A percentile compares a stretch with the other conserved stretches of the same genome.
Evolutionary conservation across 2,329 filamentous ascomycete genomes (phyloP).

Genomic region (Ceratocystis eucalypticola): DNA sequence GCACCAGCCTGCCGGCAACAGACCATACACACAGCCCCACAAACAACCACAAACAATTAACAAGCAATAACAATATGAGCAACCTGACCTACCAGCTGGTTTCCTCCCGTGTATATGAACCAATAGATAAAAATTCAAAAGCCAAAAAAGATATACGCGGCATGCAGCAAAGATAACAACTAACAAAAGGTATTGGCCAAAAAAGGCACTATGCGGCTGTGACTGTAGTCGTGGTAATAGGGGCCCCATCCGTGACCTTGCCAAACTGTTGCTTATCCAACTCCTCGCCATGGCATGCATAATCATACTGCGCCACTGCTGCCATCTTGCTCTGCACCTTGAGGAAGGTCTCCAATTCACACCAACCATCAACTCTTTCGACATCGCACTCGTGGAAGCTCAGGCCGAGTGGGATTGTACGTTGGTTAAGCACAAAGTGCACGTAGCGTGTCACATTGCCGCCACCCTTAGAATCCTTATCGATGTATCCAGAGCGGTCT

Average conservation of each 20-base stretch:
- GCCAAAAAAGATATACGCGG: background rate
- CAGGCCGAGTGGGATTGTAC: constrained; percentile 53
- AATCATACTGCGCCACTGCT: constrained; percentile 46
- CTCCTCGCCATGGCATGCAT: constrained; percentile 50
- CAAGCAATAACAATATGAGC: background rate
- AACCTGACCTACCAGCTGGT: background rate
- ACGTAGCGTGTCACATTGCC: constrained; percentile 45
- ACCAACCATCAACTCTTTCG: constrained; percentile 59
- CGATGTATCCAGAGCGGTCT: constrained; percentile 39
- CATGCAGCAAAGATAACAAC: background rate
- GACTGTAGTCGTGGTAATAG: constrained; percentile 20
- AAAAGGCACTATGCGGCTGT: constrained; percentile 22
- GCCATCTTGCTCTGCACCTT: constrained; percentile 46
- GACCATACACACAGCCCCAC: background rate
- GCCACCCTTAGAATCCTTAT: constrained; percentile 31
- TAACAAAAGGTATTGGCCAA: constrained; percentile 18
- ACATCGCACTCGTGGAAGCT: constrained; percentile 52
- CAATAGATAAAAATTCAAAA: background rate
- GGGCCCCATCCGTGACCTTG: constrained; percentile 29
- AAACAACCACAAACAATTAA: background rate
- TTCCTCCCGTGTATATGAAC: background rate
- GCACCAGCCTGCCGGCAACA: background rate
- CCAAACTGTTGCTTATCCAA: constrained; percentile 26
- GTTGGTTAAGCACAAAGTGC: constrained; percentile 61
- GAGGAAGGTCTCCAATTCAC: constrained; percentile 56